Evolutionary conservation across 1,284 basidiomycete species (phyloP).

Genomic region (Waitea zeae): DNA sequence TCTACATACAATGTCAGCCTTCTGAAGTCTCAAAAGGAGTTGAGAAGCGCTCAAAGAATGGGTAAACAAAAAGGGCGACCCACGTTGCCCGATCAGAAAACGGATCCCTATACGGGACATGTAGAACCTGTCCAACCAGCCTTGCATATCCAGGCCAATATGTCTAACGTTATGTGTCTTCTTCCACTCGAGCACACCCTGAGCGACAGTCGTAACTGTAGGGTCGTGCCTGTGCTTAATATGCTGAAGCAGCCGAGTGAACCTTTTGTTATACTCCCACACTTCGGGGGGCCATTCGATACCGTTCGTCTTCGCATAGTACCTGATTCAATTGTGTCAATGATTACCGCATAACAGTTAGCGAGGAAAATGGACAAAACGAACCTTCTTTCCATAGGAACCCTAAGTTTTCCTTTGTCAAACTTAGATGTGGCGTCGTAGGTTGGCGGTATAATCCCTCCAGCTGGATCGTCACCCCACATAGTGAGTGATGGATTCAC

Average conservation of each 20-base stretch:
- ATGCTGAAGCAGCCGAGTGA: conserved; percentile 75
- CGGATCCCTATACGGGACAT: conserved; percentile 95
- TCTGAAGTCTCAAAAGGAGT: too few species aligned
- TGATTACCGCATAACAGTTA: not conserved
- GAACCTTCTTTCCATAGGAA: conserved; percentile 59
- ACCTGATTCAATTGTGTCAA: conserved; percentile 30
- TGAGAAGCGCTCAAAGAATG: not conserved
- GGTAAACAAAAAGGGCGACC: conserved; percentile 12
- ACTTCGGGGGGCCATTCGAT: conserved; percentile 86
- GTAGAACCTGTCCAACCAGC: conserved; percentile 95
- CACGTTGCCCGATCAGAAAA: conserved; percentile 87
- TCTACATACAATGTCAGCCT: conserved; percentile 25
- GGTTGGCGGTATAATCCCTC: conserved; percentile 1
- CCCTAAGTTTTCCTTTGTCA: conserved; percentile 44
- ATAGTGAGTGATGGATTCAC: conserved; percentile 51
- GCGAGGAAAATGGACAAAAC: conserved; percentile 6
- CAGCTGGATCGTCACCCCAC: conserved; percentile 13
- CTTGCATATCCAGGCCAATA: conserved; percentile 82
- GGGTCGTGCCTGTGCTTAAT: conserved; percentile 96
- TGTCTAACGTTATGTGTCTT: conserved; percentile 35
- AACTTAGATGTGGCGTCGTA: conserved; percentile 3
- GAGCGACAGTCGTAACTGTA: conserved; percentile 92
- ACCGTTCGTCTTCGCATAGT: conserved; percentile 62
- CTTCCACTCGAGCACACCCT: conserved; percentile 62
- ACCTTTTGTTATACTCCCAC: conserved; percentile 83